Conservation (phyloP, 2,329 filamentous ascomycete species). For the Coleophoma crateriformis region DNA sequence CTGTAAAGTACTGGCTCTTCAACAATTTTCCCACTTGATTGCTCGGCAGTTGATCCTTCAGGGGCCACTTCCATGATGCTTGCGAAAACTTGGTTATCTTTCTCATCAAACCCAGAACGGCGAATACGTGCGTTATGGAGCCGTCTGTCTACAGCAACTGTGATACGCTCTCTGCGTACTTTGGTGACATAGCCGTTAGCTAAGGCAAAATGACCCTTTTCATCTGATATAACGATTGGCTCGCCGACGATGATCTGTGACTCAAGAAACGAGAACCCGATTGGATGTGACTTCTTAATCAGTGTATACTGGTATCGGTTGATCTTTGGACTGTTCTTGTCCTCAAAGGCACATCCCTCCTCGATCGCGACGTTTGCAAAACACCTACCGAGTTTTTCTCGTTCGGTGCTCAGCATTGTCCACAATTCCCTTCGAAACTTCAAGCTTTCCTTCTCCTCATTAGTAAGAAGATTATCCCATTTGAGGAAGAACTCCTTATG, state of each 20-base stretch:
- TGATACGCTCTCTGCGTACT: constrained; percentile 69
- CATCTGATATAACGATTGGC: constrained; percentile 93
- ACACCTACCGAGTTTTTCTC: constrained; percentile 83
- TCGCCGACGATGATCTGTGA: constrained; percentile 85
- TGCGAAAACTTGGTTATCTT: constrained; percentile 76
- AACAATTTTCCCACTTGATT: constrained; percentile 45
- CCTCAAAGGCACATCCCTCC: constrained; percentile 66
- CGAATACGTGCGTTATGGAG: constrained; percentile 81
- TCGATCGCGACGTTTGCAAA: constrained; percentile 85
- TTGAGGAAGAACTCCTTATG: constrained; percentile 86
- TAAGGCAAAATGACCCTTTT: constrained; percentile 89
- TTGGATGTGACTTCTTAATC: constrained; percentile 56
- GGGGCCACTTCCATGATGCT: constrained; percentile 83
- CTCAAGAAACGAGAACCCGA: constrained; percentile 79
- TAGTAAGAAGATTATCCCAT: constrained; percentile 89
- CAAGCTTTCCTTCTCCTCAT: constrained; percentile 87
- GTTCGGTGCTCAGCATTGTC: constrained; percentile 88
- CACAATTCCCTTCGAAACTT: constrained; percentile 86
- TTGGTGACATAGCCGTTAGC: constrained; percentile 86
- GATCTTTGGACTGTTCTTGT: constrained; percentile 70
- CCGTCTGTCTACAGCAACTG: constrained; percentile 83
- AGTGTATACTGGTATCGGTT: constrained; percentile 89
- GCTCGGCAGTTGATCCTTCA: constrained; percentile 45
- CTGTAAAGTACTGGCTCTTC: constrained; percentile 65
- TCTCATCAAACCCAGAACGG: constrained; percentile 68